phyloP scores from a whole-genome alignment of 1,284 basidiomycete genomes.

The Stereum hirsutum region DNA sequence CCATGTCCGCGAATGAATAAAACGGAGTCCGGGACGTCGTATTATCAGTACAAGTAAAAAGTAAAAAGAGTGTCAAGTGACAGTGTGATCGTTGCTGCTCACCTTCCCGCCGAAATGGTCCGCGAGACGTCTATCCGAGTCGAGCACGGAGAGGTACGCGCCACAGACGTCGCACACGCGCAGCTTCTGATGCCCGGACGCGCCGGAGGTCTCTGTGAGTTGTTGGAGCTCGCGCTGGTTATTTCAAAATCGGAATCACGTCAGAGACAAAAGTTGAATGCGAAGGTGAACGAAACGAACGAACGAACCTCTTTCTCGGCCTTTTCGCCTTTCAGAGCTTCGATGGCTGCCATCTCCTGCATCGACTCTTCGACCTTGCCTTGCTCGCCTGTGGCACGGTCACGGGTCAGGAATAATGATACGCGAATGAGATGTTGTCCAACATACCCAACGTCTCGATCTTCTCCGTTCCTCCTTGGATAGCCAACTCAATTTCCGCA shows the following conservation, averaged over 20 bases:
- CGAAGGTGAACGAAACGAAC: no score
- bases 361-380: slow-evolving; percentile 99
- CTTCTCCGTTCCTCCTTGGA: slow-evolving; percentile 97
- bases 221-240: slow-evolving; percentile 87
- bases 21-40: no score
- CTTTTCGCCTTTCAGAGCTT: slow-evolving; percentile 96
- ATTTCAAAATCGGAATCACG: no score
- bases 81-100: no score
- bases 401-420: not conserved
- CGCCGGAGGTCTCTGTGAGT: slow-evolving; percentile 95
- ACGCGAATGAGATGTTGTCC: not conserved
- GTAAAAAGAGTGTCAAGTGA: no score
- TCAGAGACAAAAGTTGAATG: slow-evolving; percentile 4
- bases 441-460: slow-evolving; percentile 82
- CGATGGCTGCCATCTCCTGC: slow-evolving; percentile 94
- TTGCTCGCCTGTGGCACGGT: slow-evolving; percentile 70
- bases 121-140: slow-evolving; percentile 96
- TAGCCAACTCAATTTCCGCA: slow-evolving; percentile 96
- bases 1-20: not conserved
- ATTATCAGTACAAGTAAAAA: no score
- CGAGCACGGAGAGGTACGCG: slow-evolving; percentile 94
- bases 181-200: slow-evolving; percentile 97
- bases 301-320: slow-evolving; percentile 81
- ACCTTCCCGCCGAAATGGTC: slow-evolving; percentile 99
- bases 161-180: slow-evolving; percentile 99